Base-by-base conservation (phyloP, 1,284 basidiomycete species). In the Kalmanozyma brasiliensis region DNA sequence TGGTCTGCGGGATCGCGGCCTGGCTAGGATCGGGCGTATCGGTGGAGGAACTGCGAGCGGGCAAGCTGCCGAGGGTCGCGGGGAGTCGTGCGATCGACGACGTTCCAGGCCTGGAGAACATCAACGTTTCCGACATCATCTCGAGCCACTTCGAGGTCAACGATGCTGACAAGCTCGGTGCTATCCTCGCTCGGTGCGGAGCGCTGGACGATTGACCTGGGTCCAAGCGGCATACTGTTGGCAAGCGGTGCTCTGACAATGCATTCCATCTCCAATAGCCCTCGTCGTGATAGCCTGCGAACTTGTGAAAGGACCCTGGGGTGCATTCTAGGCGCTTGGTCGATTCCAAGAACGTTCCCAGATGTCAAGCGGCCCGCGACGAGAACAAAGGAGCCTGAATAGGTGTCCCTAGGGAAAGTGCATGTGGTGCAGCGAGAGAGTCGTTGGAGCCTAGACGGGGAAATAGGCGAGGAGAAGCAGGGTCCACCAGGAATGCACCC, bases 1-100 rank as follows among this genome's bases (percentile, higher is more conserved):
- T 78, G 70, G 86, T 87, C 1, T 82, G 87, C 23, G 85, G 84
- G 0, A 83, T 85, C 16, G 84, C 86, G 0, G 85, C 85, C 11
- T 80, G 86, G 52, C 77, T 87, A 24, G 76, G 76, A 30, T 63
- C 58, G 5, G 73, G 70, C 4, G 45, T 72, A 16, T 60, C 85
- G 85, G 52, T 69, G 23, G 59, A 76, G 47, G 84, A 86, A 65
- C 82, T 87, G 16, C 70, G 85, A 7, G 79, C 84, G 41, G 83
- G 84, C 49, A 57, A 64, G 38, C 29, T 74, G 49, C 71, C 69
- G 19, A 32, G 61, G 0, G 68, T 78, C 5, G 55, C 66, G 13
- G 77, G 77, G 11, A 71, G 65, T 20, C 41, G 68, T 8, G 52
- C 64, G 4, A 62, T 76, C 30, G 48, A 74, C 23, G 52, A 52